Evolutionary conservation across 495 filamentous ascomycete species (phyloP), one percentile per base, ranked within the genome.

Genomic region (Aspergillus conjunctus): DNA sequence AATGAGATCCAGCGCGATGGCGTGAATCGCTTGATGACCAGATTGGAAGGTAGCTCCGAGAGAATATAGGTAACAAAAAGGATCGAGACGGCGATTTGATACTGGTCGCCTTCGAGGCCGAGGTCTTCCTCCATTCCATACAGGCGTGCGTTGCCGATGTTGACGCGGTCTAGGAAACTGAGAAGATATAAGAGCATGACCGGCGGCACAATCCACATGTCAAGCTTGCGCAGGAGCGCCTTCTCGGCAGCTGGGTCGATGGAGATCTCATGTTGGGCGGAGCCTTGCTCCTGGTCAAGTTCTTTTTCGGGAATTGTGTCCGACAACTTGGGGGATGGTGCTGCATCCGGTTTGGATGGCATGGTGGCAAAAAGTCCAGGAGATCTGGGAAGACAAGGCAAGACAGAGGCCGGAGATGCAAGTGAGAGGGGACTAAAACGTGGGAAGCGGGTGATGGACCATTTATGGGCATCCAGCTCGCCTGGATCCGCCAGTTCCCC

Each of bases 101-200:
- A 81, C 49, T 60, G 58, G 31, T 60, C 32, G 26, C 51, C 58
- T 15, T 21, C 41, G 1, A 60, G 18, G 18, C 58, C 58, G 11
- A 60, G 58, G 14, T 60, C 58, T 41, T 60, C 51, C 30, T 60
- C 58, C 31, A 60, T 17, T 0, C 44, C 43, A 32, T 60, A 60
- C 3, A 60, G 17, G 1, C 58, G 50, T 1, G 58, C 57, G 22
- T 59, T 59, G 22, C 77, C 78, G 30, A 81, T 80, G 59, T 77
- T 81, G 1, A 74, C 71, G 31, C 79, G 71, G 58, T 81, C 79
- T 37, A 81, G 59, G 51, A 80, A 80, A 53, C 75, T 77, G 12
- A 73, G 68, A 12, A 81, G 58, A 49, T 80, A 80, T 0, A 77
- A 72, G 12, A 81, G 61, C 78, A 80, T 81, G 54, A 81, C 80